phyloP scores from a whole-genome alignment of 192 early-diverging fungal species.

The Gigaspora rosea region DNA sequence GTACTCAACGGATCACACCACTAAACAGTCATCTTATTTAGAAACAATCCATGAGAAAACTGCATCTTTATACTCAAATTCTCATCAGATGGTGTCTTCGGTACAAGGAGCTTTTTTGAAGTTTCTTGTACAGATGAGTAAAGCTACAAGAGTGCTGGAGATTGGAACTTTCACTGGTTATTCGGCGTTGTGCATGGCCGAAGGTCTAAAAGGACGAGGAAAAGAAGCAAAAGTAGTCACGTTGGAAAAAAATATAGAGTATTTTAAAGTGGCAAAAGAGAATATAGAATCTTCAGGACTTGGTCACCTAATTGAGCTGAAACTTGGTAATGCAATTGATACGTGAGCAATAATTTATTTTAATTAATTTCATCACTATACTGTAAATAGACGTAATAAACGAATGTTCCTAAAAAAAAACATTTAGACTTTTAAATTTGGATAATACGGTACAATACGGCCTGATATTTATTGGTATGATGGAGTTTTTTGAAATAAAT shows the following conservation, averaged over 20 bases:
- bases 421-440: conserved; percentile 29
- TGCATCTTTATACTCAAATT: too few relatives aligned
- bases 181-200: conserved; percentile 68
- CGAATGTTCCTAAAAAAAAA: too few relatives aligned
- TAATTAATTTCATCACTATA: background rate
- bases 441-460: conserved; percentile 56
- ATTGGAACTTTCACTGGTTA: conserved; percentile 71
- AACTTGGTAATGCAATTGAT: conserved; percentile 42
- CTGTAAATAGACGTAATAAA: too few relatives aligned
- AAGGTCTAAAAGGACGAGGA: conserved; percentile 45
- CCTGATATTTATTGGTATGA: conserved; percentile 56
- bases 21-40: too few relatives aligned
- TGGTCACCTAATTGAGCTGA: conserved; percentile 46
- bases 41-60: too few relatives aligned
- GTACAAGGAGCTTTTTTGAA: conserved; percentile 55
- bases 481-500: background rate
- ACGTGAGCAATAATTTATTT: conserved; percentile 34
- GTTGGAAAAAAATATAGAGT: conserved; percentile 57
- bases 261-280: conserved; percentile 46
- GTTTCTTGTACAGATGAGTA: conserved; percentile 50
- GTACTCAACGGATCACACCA: too few relatives aligned
- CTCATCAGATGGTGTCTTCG: conserved; percentile 39
- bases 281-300: conserved; percentile 42
- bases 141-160: conserved; percentile 60
- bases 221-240: conserved; percentile 40